Evolutionary conservation across 164 flowering plant genomes (phyloP), one percentile per base, ranked within the genome.

Genomic region (Umbellularia californica): DNA sequence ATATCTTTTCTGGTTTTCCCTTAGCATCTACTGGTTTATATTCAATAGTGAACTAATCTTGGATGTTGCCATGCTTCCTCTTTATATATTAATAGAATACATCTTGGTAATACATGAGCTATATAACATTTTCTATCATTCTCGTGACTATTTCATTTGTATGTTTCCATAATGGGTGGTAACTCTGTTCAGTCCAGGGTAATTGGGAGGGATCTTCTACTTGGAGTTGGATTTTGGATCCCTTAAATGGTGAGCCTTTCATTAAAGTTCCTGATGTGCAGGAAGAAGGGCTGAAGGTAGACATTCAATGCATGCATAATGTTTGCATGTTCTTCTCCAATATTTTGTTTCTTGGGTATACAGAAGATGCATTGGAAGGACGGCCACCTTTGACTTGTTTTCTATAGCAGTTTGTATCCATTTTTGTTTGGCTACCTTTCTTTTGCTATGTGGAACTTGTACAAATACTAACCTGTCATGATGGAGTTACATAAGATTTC

Each of bases 201-300:
- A 89, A 84, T 67, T 96, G 99, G 99, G 82, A 74, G 5, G 77
- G 77, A 73, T 81, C 98, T n/a, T 84, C 94, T 27, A 80, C 7
- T 58, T 89, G 88, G 90, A 87, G 81, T 74, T 86, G 87, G 0
- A 75, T 92, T 77, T 65, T 87, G 75, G 97, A 96, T 87, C 99
- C 98, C 69, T 83, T 96, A 73, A 94, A 95, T 84, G 99, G 99
- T 20, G 98, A 94, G 71, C 86, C 93, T 65, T 94, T 96, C 75
- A 90, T 96, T 75, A 88, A 88, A 81, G 90, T 96, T 79, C 87
- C 95, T 14, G 97, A 96, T 68, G 91, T 94, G n/a, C 85, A 80
- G 79, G 90, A 87, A 81, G 82, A 82, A 25, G 98, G 79, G 78
- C 79, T 91, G 72, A 83, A 90, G 91, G 99, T 94, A 79, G 51